Percentiles rank a stretch among this genome's conserved stretches.
phyloP scores from a whole-genome alignment of 2,329 filamentous ascomycete species.

The Cladosporium sp. region DNA sequence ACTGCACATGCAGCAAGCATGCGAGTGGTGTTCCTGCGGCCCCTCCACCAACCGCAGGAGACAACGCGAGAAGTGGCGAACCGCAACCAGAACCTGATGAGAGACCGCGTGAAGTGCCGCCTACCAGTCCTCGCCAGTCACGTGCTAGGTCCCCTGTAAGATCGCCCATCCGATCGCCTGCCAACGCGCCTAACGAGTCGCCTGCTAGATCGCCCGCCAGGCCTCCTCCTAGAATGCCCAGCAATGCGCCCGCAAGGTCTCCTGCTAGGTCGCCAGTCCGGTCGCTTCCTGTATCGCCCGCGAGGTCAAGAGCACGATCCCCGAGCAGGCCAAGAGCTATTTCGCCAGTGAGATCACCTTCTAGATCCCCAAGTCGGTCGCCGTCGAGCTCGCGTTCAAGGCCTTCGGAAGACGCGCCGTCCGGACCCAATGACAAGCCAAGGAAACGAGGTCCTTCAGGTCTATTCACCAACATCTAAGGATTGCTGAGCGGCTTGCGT shows the following conservation, averaged over 20 bases:
- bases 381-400: background rate
- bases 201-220: constrained; percentile 5
- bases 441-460: background rate
- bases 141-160: background rate
- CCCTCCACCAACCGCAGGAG: background rate
- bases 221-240: background rate
- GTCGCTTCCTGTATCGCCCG: background rate
- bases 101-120: background rate
- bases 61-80: background rate
- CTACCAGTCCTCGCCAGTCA: background rate
- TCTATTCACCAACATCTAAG: constrained; percentile 2
- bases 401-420: background rate
- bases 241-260: background rate
- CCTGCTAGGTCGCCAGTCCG: background rate
- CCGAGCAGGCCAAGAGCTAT: background rate
- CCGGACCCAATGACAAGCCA: background rate
- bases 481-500: background rate
- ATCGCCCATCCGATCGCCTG: background rate
- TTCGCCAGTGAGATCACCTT: background rate
- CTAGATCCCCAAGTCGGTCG: background rate
- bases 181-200: background rate
- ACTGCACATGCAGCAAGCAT: background rate
- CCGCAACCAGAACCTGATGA: background rate
- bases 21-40: too few relatives aligned
- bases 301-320: background rate